Evolutionary conservation across 208 protist species (phyloP).

Genomic region (Herpetomonas muscarum): DNA sequence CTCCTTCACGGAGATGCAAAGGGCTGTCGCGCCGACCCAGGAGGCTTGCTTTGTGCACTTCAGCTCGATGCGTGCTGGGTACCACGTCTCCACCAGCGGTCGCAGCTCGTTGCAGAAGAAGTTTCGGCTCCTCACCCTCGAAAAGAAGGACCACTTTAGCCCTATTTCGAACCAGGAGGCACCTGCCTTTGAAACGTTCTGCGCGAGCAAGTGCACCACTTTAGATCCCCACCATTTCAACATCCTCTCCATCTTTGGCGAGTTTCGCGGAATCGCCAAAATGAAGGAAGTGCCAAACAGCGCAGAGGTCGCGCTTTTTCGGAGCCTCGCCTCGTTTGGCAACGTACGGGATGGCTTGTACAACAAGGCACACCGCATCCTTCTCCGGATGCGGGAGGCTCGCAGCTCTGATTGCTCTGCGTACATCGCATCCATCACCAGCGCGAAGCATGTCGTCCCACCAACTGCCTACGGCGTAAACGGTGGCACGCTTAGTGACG

Average conservation of each 20-base stretch:
- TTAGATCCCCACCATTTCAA: conserved; percentile 48
- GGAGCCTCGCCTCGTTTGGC: conserved; percentile 42
- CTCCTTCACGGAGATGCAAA: conserved; percentile 83
- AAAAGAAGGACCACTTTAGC: conserved; percentile 38
- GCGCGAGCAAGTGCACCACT: conserved; percentile 41
- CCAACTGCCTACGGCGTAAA: conserved; percentile 50
- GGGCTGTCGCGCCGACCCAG: conserved; percentile 56
- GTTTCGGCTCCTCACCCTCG: conserved; percentile 29
- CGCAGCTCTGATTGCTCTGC: conserved; percentile 67
- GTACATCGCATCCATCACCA: conserved; percentile 18
- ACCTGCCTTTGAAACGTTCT: conserved; percentile 63
- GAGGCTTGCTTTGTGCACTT: conserved; percentile 36
- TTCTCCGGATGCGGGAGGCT: conserved; percentile 25
- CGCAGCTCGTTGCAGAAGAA: conserved; percentile 19
- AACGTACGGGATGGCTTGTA: conserved; percentile 56
- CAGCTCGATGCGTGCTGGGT: conserved; percentile 23
- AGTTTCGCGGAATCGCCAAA: conserved; percentile 46
- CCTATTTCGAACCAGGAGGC: conserved; percentile 65
- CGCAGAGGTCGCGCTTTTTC: conserved; percentile 28
- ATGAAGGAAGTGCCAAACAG: conserved; percentile 12
- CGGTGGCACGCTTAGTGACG: conserved; percentile 29
- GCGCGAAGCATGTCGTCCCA: conserved; percentile 8
- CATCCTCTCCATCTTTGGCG: conserved; percentile 58
- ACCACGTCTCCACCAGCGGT: conserved; percentile 16
- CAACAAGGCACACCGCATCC: conserved; percentile 42